Evolutionary conservation across 495 filamentous ascomycete genomes (phyloP).

Genomic region (Aspergillus diversus): DNA sequence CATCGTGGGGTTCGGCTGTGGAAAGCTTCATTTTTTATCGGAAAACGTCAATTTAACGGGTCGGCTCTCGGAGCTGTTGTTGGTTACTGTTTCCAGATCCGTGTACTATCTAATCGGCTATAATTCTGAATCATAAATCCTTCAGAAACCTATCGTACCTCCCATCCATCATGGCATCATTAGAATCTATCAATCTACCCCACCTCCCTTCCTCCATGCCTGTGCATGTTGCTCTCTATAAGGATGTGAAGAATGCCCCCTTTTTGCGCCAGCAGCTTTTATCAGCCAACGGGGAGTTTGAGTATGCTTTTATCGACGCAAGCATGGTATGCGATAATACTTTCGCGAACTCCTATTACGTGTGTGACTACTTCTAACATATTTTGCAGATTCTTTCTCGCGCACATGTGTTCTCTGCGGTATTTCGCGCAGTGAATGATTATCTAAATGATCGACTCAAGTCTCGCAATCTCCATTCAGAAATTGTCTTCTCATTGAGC

Average conservation of each 20-base stretch:
- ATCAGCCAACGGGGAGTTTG: conserved; percentile 76
- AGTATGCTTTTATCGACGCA: conserved; percentile 94
- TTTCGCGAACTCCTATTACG: background rate
- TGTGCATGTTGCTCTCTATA: conserved; percentile 74
- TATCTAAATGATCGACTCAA: conserved; percentile 62
- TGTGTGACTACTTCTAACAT: conserved; percentile 17
- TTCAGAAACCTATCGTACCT: background rate
- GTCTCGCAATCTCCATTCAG: conserved; percentile 89
- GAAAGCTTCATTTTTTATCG: conserved; percentile 11
- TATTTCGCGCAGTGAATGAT: conserved; percentile 77
- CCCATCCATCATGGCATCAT: conserved; percentile 30
- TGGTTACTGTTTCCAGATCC: background rate
- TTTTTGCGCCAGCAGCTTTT: conserved; percentile 82
- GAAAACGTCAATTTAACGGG: background rate
- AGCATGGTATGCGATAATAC: conserved; percentile 52
- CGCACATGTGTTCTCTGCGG: conserved; percentile 72
- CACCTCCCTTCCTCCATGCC: conserved; percentile 68
- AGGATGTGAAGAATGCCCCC: conserved; percentile 71
- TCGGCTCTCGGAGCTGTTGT: background rate
- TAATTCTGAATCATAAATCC: background rate
- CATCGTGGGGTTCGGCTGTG: conserved; percentile 19
- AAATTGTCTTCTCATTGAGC: conserved; percentile 83
- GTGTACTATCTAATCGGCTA: background rate
- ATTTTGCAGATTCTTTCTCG: conserved; percentile 63
- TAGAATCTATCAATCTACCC: conserved; percentile 62